Evolutionary conservation across 805 yeast species (phyloP).

Genomic region (Lachancea kluyveri): DNA sequence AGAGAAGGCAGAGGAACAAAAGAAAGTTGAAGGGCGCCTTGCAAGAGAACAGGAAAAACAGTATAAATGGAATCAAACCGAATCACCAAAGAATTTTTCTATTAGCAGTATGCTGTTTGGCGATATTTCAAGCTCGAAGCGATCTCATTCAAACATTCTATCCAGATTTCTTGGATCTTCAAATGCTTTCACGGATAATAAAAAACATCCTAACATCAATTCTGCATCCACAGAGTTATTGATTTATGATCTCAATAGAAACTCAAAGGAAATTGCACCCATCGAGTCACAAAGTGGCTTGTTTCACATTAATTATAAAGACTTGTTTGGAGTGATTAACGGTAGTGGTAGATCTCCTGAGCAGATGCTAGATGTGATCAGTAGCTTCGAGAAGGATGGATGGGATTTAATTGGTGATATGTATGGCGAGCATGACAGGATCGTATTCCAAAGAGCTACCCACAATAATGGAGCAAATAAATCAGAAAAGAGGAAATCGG

Average conservation of each 20-base stretch:
- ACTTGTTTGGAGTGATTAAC: constrained; percentile 24
- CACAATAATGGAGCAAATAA: neutral
- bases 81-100: constrained; percentile 7
- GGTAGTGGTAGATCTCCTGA: constrained; percentile 21
- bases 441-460: constrained; percentile 17
- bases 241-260: constrained; percentile 12
- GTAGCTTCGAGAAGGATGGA: constrained; percentile 15
- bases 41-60: constrained; percentile 16
- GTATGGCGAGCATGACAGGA: constrained; percentile 13
- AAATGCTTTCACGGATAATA: too few relatives aligned
- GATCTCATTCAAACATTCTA: too few relatives aligned
- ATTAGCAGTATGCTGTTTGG: constrained; percentile 18
- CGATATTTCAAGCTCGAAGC: neutral
- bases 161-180: too few relatives aligned
- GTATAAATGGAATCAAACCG: constrained; percentile 21
- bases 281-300: constrained; percentile 10
- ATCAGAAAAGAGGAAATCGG: neutral
- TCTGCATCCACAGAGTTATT: constrained; percentile 5
- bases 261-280: constrained; percentile 6
- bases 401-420: constrained; percentile 26
- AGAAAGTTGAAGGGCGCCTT: constrained; percentile 14
- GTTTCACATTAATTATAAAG: constrained; percentile 19
- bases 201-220: neutral
- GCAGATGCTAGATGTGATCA: constrained; percentile 16
- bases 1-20: constrained; percentile 15